Conservation (phyloP, 768 basidiomycete genomes). For the Boletus pseudopeckii region DNA sequence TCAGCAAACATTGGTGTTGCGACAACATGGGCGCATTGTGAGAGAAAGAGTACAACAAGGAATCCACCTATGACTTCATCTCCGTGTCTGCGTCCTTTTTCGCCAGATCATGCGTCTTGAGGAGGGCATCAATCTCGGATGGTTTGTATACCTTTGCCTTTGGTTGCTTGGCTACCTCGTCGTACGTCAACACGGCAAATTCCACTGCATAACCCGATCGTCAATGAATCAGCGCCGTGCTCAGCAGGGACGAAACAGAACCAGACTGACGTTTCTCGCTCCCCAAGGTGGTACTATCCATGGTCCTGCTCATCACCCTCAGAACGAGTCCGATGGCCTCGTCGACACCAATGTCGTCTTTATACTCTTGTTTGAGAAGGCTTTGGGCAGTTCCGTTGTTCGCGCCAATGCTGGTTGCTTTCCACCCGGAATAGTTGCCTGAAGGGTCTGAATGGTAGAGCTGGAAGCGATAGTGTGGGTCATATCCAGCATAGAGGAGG, state of each 20-base stretch:
- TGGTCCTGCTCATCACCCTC: constrained; percentile 98
- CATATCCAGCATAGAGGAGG: constrained; percentile 93
- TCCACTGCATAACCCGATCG: constrained; percentile 61
- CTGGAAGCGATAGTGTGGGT: constrained; percentile 94
- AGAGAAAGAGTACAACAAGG: constrained; percentile 3
- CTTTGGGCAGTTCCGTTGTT: constrained; percentile 97
- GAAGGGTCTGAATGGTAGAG: constrained; percentile 98
- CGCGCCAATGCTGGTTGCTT: constrained; percentile 97
- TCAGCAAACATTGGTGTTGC: not conserved
- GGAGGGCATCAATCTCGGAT: constrained; percentile 80
- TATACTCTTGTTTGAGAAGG: constrained; percentile 96
- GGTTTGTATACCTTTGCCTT: constrained; percentile 91
- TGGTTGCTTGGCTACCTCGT: constrained; percentile 70
- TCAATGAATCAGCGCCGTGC: not conserved
- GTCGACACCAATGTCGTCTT: constrained; percentile 87
- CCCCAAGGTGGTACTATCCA: constrained; percentile 96
- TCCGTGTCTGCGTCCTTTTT: constrained; percentile 86
- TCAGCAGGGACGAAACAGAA: not conserved
- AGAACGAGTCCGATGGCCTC: constrained; percentile 91
- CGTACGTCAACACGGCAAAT: constrained; percentile 90
- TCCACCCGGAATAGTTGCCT: constrained; percentile 98
- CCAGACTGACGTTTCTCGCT: constrained; percentile 92
- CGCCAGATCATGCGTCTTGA: constrained; percentile 74
- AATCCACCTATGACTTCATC: constrained; percentile 54
- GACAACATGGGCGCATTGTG: not conserved